phyloP scores from a whole-genome alignment of 179 eudicot species.

The Silene coronaria region DNA sequence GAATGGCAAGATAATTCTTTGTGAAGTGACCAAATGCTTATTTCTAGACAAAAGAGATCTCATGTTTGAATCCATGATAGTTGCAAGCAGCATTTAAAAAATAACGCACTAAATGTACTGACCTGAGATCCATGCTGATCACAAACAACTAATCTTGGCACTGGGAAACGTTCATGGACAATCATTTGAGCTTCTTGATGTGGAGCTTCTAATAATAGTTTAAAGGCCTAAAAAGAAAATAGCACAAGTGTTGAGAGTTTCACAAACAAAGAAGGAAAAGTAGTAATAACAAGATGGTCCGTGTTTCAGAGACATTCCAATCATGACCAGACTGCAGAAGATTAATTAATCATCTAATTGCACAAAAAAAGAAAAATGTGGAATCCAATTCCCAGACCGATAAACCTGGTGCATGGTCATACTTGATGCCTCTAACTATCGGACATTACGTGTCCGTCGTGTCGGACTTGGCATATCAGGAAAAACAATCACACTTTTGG shows the following conservation, averaged over 20 bases:
- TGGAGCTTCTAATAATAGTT: constrained; percentile 70
- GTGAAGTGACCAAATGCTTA: background rate
- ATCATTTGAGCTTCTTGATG: constrained; percentile 72
- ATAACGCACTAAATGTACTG: constrained; percentile 14
- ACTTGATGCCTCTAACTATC: too few species aligned
- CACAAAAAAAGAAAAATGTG: background rate
- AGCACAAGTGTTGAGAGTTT: background rate
- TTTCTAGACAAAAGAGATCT: background rate
- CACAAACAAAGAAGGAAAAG: background rate
- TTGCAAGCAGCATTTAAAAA: too few species aligned
- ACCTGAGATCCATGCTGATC: constrained; percentile 99
- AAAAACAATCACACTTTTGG: too few species aligned
- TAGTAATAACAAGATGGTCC: background rate
- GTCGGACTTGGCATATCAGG: too few species aligned
- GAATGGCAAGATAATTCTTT: background rate
- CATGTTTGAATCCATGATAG: background rate
- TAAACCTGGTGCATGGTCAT: background rate
- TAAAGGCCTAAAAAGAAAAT: constrained; percentile 53
- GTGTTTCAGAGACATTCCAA: background rate
- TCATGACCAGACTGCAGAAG: background rate
- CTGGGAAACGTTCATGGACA: constrained; percentile 85
- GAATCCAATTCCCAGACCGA: background rate
- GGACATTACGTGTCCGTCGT: too few species aligned
- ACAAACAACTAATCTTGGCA: constrained; percentile 88
- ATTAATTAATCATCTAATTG: too few species aligned